Base-by-base conservation (phyloP, 2,329 filamentous ascomycete species). In the Chaetothyriales sp. region DNA sequence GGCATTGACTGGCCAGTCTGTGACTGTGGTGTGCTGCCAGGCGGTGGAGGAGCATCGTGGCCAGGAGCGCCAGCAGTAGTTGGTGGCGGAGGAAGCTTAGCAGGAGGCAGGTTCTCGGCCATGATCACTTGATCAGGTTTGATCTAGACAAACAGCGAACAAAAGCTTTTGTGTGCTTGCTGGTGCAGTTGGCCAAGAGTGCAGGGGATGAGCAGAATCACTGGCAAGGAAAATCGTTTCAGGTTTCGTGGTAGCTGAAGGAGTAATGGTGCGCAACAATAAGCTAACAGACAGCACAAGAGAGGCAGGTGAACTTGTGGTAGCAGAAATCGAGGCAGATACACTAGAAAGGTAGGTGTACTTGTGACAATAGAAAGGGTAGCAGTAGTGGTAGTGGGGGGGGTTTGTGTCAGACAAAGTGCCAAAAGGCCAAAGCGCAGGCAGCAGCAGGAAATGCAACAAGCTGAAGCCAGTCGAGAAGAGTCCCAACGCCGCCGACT, bases 41-140 rank as follows among this genome's bases (percentile, higher is more conserved):
- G 76, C 64, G 79, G 80, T 64, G 89, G 84, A 69, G 79, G 80
- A 64, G 89, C 85, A 69, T 84, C 89, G 60, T 74, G 72, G 64
- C 84, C 86, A 60, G 85, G 81, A 59, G 82, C 81, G 63, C 80
- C 83, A 51, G 83, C 78, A 57, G 81, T 80, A 55, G 79, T 78
- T 49, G 84, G 81, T 60, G 88, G 79, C 68, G 83, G 79, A 55
- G 78, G 72, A 59, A 78, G 69, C 61, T 75, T 71, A 57, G 81
- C 68, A 60, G 80, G 71, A 66, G 80, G 72, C 65, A 78, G 76
- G 71, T 77, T 78, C 65, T 95, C 86, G 71, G 86, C 81, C 88
- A 95, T 94, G 66, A 47, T 53, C 48, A 48, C 88, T 95, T 94
- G 66, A 48, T 53, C 48, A 48, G 18, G n/a, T 10, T 9, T 19